Conservation (phyloP, 768 basidiomycete species). For the Tylopilus felleus region DNA sequence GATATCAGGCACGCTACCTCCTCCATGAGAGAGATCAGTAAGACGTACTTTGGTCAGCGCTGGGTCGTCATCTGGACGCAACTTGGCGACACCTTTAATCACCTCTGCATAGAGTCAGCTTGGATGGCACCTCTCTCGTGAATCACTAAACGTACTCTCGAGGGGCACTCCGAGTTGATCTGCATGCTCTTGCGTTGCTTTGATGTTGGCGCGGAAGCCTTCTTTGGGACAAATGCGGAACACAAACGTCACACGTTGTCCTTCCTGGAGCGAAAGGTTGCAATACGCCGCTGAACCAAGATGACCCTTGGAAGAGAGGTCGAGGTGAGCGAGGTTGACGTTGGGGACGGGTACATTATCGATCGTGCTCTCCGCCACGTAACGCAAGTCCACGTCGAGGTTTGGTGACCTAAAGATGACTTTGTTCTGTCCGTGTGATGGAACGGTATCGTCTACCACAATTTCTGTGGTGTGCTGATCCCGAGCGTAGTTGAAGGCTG, state of each 20-base stretch:
- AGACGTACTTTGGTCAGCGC: constrained; percentile 55
- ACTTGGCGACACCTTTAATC: constrained; percentile 41
- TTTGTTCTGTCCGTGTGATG: constrained; percentile 45
- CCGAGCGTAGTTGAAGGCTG: constrained; percentile 94
- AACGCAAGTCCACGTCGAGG: constrained; percentile 73
- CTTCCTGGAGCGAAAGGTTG: constrained; percentile 68
- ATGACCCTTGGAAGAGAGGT: constrained; percentile 69
- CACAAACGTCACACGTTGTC: constrained; percentile 88
- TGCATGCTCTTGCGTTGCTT: constrained; percentile 39
- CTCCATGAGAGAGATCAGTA: neutral
- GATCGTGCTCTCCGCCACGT: constrained; percentile 55
- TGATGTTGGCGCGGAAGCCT: constrained; percentile 6
- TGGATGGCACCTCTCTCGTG: neutral
- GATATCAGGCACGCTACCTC: neutral
- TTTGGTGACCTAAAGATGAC: constrained; percentile 58
- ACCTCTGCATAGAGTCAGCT: constrained; percentile 33
- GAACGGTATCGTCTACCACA: constrained; percentile 46
- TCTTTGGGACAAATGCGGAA: constrained; percentile 65
- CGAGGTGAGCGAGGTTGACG: constrained; percentile 57
- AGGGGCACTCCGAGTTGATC: constrained; percentile 45
- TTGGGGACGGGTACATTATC: constrained; percentile 50
- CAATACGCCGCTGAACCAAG: constrained; percentile 62
- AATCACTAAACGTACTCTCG: constrained; percentile 32
- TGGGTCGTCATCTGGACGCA: constrained; percentile 65
- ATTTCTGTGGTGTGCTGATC: constrained; percentile 64